These are phyloP conservation scores for Lagenaria siceraria DNA, from an alignment of 306 rosid genomes.

Conservation along the genomic window DNA sequence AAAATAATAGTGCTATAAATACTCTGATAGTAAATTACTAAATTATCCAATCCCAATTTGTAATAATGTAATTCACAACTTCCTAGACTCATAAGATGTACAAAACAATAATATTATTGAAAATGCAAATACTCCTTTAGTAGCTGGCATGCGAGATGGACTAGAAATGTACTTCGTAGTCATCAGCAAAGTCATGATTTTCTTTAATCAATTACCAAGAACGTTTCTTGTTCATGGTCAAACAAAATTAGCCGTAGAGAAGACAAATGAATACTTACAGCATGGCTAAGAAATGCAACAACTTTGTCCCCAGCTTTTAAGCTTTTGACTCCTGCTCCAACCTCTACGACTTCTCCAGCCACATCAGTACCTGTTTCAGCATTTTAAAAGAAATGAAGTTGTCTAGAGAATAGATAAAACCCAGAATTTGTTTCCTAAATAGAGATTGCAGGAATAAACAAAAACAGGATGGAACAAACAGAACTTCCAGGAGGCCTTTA, in stretches of 20 bases:
- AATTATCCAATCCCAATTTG: background rate
- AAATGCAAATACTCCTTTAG: background rate
- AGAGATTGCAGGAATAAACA: background rate
- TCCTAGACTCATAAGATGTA: background rate
- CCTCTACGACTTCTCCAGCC: conserved; percentile 46
- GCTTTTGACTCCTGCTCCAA: conserved; percentile 40
- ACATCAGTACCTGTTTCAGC: conserved; percentile 37
- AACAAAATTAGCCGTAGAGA: background rate
- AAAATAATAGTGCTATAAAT: background rate
- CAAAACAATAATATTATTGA: background rate
- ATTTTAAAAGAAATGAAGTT: background rate
- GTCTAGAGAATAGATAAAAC: background rate
- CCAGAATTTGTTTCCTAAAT: background rate
- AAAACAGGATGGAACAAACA: background rate
- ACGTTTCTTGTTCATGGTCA: background rate
- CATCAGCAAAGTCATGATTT: background rate
- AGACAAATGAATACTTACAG: conserved; percentile 18
- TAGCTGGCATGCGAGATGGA: background rate
- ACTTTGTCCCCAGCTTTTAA: conserved; percentile 61
- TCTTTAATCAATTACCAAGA: background rate
- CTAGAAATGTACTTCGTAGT: background rate
- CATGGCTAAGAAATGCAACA: conserved; percentile 24
- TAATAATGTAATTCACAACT: background rate
- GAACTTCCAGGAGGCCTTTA: background rate
- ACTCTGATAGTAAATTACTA: background rate